Evolutionary conservation across 768 basidiomycete genomes (phyloP).

Genomic region (Cystoderma amianthinum): DNA sequence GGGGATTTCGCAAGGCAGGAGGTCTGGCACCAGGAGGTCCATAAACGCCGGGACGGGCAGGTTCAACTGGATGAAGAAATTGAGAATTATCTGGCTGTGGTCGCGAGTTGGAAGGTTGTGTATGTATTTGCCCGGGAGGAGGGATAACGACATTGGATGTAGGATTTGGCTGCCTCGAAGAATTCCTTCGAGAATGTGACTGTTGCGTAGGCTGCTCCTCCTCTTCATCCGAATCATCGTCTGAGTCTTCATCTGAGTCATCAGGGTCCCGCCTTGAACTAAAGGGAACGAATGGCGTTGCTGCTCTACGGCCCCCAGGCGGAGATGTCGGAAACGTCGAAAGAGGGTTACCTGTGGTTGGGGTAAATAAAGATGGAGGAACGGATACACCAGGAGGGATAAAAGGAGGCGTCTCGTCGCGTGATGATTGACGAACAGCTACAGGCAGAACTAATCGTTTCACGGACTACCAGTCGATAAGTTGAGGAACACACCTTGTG

Average conservation of each 20-base stretch:
- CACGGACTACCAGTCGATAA: too few relatives aligned
- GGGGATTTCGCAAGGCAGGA: conserved; percentile 39
- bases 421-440: background rate
- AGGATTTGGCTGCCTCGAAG: background rate
- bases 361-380: background rate
- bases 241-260: background rate
- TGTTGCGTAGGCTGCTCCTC: background rate
- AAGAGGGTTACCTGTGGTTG: background rate
- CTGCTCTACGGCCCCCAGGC: background rate
- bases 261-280: too few relatives aligned
- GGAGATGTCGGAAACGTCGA: background rate
- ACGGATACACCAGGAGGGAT: background rate
- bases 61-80: conserved; percentile 23
- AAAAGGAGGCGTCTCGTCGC: background rate
- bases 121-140: background rate
- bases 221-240: background rate
- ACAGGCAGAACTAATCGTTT: too few relatives aligned
- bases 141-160: background rate
- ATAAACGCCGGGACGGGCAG: conserved; percentile 17
- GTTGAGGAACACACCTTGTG: background rate
- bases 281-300: background rate
- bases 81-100: conserved; percentile 16
- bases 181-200: background rate
- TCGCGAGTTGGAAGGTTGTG: conserved; percentile 2
- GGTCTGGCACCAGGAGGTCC: conserved; percentile 19